Percentiles rank a stretch among this genome's conserved stretches.
phyloP scores from a whole-genome alignment of 2,329 filamentous ascomycete genomes.

The Diaporthe caulivora region DNA sequence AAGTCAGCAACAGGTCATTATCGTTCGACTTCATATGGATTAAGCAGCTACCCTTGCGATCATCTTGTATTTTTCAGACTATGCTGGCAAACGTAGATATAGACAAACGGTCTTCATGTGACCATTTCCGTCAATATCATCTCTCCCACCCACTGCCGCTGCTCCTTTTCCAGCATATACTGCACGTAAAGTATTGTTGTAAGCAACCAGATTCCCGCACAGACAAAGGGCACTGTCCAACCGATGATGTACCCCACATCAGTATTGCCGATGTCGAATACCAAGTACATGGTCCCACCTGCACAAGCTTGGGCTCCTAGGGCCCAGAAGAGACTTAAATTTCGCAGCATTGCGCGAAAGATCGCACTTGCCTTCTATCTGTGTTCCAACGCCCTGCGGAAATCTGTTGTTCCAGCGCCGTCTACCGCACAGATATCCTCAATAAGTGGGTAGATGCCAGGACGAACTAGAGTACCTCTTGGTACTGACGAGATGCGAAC shows the following conservation, averaged over 20 bases:
- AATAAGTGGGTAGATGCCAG: neutral
- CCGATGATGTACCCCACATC: conserved; percentile 41
- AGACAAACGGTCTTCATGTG: neutral
- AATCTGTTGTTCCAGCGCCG: neutral
- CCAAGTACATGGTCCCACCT: conserved; percentile 8
- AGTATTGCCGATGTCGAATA: conserved; percentile 36
- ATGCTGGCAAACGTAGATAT: neutral
- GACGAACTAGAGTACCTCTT: neutral
- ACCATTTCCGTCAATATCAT: conserved; percentile 21
- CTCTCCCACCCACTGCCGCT: conserved; percentile 2
- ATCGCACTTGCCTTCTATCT: neutral
- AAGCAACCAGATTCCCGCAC: conserved; percentile 41
- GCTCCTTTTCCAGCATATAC: conserved; percentile 43
- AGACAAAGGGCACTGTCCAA: conserved; percentile 42
- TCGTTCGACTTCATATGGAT: neutral
- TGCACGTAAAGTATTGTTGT: conserved; percentile 44
- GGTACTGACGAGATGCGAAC: neutral
- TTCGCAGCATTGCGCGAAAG: neutral
- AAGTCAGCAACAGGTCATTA: neutral
- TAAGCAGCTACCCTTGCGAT: neutral
- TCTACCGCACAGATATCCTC: conserved; percentile 11
- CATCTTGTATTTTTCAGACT: neutral
- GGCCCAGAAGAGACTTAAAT: neutral
- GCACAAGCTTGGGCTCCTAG: neutral
- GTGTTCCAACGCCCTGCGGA: neutral